Percentiles rank a stretch among this genome's conserved stretches.
These are phyloP conservation scores for Prinsepia uniflora DNA, from an alignment of 306 rosid genomes.

Conservation along the genomic window DNA sequence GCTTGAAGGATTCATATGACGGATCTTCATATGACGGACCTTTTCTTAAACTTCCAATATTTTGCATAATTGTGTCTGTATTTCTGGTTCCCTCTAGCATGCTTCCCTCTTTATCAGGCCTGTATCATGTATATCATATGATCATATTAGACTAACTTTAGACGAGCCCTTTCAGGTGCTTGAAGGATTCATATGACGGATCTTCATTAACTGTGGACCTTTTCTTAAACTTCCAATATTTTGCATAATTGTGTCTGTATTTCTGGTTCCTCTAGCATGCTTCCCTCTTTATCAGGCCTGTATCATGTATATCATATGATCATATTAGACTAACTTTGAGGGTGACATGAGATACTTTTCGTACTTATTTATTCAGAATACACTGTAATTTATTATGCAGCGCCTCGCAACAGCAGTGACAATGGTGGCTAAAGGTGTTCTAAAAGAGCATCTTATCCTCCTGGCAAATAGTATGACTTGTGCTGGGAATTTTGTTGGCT, in stretches of 20 bases:
- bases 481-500: conserved; percentile 82
- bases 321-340: neutral
- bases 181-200: neutral
- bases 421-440: conserved; percentile 94
- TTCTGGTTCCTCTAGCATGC: neutral
- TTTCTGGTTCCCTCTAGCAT: neutral
- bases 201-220: neutral
- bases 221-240: neutral
- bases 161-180: neutral
- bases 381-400: conserved; percentile 37
- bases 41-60: neutral
- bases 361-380: neutral
- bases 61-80: neutral
- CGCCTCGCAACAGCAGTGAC: conserved; percentile 75
- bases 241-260: neutral
- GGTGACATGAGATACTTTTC: neutral
- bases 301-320: neutral
- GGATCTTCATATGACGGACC: neutral
- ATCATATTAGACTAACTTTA: no score
- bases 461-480: conserved; percentile 91
- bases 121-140: neutral
- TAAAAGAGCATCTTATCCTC: conserved; percentile 84
- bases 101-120: neutral
- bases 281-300: neutral
- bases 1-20: neutral